Percentiles rank a stretch among this genome's conserved stretches.
phyloP scores from a whole-genome alignment of 2,329 filamentous ascomycete species.

The Ophiobolus disseminans region DNA sequence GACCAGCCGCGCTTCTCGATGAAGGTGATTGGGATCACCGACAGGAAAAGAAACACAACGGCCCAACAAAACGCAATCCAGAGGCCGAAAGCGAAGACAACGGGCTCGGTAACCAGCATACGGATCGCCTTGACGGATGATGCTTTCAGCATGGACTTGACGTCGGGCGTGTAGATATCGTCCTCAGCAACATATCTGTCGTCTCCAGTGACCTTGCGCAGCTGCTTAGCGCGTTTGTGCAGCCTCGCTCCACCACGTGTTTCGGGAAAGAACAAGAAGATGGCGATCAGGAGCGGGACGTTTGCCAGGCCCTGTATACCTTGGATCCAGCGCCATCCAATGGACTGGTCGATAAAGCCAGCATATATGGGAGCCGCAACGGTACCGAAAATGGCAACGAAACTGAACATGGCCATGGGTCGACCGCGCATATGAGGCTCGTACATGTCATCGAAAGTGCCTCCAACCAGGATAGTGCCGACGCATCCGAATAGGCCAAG shows the following conservation, averaged over 20 bases:
- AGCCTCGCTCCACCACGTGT: constrained; percentile 58
- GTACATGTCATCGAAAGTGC: constrained; percentile 40
- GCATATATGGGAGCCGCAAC: constrained; percentile 62
- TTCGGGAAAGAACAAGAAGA: constrained; percentile 52
- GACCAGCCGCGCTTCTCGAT: constrained; percentile 60
- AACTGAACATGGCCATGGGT: constrained; percentile 39
- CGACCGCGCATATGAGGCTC: constrained; percentile 34
- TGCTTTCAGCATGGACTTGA: constrained; percentile 56
- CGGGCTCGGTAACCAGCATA: constrained; percentile 59
- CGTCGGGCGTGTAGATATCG: constrained; percentile 59
- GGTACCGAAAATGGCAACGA: constrained; percentile 51
- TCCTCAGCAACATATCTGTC: constrained; percentile 59
- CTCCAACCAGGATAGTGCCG: constrained; percentile 36
- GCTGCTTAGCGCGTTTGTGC: constrained; percentile 57
- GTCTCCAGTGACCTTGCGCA: constrained; percentile 58
- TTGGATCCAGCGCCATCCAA: constrained; percentile 63
- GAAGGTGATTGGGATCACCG: constrained; percentile 48
- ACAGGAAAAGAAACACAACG: constrained; percentile 62
- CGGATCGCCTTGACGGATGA: constrained; percentile 61
- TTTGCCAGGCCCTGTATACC: constrained; percentile 62
- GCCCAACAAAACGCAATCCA: constrained; percentile 64
- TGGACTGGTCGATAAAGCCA: constrained; percentile 60
- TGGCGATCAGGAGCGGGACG: constrained; percentile 55
- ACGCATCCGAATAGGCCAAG: constrained; percentile 38
- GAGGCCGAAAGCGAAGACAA: constrained; percentile 59